phyloP scores from a whole-genome alignment of 2,329 filamentous ascomycete species.

The Diaporthe ilicicola region DNA sequence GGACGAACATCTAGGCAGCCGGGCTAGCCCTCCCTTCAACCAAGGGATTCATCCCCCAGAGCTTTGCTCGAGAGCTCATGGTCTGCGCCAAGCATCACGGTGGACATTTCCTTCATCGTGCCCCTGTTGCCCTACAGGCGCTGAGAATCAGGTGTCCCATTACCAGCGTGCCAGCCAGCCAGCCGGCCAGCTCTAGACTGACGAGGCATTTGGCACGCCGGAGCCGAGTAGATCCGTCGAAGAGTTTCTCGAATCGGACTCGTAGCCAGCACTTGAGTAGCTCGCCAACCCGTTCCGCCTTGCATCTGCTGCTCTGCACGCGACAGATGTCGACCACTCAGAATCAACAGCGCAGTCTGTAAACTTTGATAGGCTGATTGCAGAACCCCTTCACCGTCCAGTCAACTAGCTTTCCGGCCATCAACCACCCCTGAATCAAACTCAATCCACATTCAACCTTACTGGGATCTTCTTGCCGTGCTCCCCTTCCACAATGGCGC shows the following conservation, averaged over 20 bases:
- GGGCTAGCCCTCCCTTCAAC: neutral
- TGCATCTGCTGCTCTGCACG: neutral
- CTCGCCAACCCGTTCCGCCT: constrained; percentile 8
- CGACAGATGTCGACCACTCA: constrained; percentile 20
- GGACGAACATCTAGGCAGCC: neutral
- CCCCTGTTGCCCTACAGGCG: too few species aligned
- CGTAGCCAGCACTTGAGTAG: neutral
- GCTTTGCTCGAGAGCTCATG: neutral
- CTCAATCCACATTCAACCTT: constrained; percentile 8
- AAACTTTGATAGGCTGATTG: constrained; percentile 11
- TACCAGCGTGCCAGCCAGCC: too few species aligned
- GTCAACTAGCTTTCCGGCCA: neutral
- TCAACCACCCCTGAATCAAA: constrained; percentile 6
- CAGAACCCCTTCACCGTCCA: neutral
- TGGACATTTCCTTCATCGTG: neutral
- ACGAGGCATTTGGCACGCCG: neutral
- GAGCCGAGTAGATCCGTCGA: neutral
- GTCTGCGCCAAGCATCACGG: constrained; percentile 11
- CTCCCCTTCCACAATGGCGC: neutral
- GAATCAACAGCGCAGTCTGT: neutral
- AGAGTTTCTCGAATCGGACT: neutral
- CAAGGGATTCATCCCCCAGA: neutral
- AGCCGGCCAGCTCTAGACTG: neutral
- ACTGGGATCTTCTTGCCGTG: neutral
- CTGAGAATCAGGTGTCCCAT: neutral